These are phyloP conservation scores for Nemophila menziesii DNA, from an alignment of 257 asterid species.

Conservation along the genomic window DNA sequence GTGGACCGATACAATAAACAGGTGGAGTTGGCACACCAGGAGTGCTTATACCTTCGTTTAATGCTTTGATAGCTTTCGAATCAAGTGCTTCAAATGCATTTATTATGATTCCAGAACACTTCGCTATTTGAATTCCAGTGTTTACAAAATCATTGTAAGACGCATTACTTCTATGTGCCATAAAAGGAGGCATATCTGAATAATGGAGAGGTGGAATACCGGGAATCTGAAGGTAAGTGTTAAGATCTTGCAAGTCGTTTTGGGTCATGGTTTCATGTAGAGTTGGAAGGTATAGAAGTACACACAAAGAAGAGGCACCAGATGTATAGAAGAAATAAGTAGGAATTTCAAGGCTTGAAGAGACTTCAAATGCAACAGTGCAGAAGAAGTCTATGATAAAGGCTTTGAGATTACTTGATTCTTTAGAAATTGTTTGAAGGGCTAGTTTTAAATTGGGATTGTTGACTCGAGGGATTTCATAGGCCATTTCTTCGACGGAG, in stretches of 20 bases:
- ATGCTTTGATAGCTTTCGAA: constrained; percentile 13
- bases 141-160: constrained; percentile 24
- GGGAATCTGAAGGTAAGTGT: constrained; percentile 23
- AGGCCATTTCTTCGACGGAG: constrained; percentile 19
- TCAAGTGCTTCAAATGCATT: constrained; percentile 45
- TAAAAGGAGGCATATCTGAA: constrained; percentile 22
- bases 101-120: constrained; percentile 28
- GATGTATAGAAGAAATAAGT: constrained; percentile 41
- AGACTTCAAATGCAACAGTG: constrained; percentile 16
- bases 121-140: not conserved
- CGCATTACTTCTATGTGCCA: constrained; percentile 20
- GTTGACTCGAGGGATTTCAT: too few species aligned
- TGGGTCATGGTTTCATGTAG: constrained; percentile 15
- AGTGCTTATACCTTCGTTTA: constrained; percentile 27
- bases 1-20: constrained; percentile 47
- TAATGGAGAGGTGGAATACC: constrained; percentile 34
- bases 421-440: too few species aligned
- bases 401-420: constrained; percentile 42
- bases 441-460: too few species aligned
- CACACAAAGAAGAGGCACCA: constrained; percentile 24
- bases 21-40: constrained; percentile 39
- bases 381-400: constrained; percentile 57
- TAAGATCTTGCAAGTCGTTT: constrained; percentile 37
- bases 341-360: constrained; percentile 24
- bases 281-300: constrained; percentile 16